phyloP scores from a whole-genome alignment of 768 basidiomycete genomes.

The Tylopilus plumbeoviolaceoides region DNA sequence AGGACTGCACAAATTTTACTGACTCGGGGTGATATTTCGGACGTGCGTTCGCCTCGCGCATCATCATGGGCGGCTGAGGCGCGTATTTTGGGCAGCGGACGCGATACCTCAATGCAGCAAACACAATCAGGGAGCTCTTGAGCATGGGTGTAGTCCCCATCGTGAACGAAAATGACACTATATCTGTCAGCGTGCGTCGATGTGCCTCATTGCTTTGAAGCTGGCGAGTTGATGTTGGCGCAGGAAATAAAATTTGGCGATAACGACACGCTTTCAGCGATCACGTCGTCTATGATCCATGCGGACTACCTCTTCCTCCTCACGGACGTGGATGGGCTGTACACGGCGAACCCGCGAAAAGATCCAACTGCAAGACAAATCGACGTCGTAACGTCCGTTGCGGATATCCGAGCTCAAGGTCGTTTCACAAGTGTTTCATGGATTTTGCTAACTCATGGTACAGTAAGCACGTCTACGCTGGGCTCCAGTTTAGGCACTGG shows the following conservation, averaged over 20 bases:
- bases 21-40: slow-evolving; percentile 95
- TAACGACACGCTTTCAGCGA: slow-evolving; percentile 96
- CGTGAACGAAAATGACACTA: slow-evolving; percentile 98
- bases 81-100: slow-evolving; percentile 57
- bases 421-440: slow-evolving; percentile 6
- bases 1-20: slow-evolving; percentile 94
- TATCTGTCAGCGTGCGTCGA: slow-evolving; percentile 86
- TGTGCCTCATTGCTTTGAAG: background rate
- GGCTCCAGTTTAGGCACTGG: slow-evolving; percentile 95
- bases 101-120: slow-evolving; percentile 93
- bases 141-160: slow-evolving; percentile 96
- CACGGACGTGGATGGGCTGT: slow-evolving; percentile 95
- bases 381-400: slow-evolving; percentile 77
- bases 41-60: slow-evolving; percentile 50
- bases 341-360: slow-evolving; percentile 92
- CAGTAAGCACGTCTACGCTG: slow-evolving; percentile 89
- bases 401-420: slow-evolving; percentile 81
- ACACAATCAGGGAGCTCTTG: slow-evolving; percentile 88
- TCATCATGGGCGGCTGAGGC: slow-evolving; percentile 1
- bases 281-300: slow-evolving; percentile 95
- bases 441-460: background rate
- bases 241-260: slow-evolving; percentile 99
- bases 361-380: slow-evolving; percentile 80
- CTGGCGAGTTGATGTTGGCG: slow-evolving; percentile 1
- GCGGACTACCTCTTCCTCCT: slow-evolving; percentile 96